phyloP scores from a whole-genome alignment of 2,329 filamentous ascomycete genomes.

The Aspergillus sp. region DNA sequence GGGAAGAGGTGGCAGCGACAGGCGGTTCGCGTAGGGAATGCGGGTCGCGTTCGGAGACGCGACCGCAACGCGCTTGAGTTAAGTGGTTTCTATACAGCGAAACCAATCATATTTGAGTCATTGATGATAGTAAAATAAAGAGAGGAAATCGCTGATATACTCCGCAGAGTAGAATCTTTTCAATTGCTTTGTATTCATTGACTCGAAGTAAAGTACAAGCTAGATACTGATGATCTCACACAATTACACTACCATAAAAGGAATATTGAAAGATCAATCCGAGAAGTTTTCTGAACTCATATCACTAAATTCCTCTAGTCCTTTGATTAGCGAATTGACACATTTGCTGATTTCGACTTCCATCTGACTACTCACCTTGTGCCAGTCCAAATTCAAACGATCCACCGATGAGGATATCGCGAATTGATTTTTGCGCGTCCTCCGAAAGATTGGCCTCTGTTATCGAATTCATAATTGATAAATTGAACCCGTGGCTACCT shows the following conservation, averaged over 20 bases:
- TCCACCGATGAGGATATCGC: conserved; percentile 20
- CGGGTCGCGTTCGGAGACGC: conserved; percentile 15
- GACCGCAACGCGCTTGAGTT: conserved; percentile 17
- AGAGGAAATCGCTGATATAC: not conserved
- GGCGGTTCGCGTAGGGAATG: conserved; percentile 11
- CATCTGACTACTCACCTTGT: conserved; percentile 10
- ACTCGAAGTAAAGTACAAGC: not conserved
- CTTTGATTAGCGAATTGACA: conserved; percentile 5
- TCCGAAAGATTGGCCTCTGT: conserved; percentile 17
- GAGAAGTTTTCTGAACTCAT: conserved; percentile 12
- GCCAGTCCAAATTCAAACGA: conserved; percentile 19
- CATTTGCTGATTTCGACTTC: not conserved
- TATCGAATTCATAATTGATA: conserved; percentile 23
- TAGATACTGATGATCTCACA: not conserved
- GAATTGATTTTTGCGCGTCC: conserved; percentile 22
- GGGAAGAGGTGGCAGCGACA: conserved; percentile 8
- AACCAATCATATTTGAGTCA: not conserved
- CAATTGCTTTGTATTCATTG: not conserved
- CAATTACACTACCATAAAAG: not conserved
- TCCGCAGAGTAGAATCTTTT: not conserved
- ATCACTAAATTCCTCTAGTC: conserved; percentile 18
- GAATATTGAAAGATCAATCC: conserved; percentile 2
- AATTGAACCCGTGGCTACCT: conserved; percentile 22
- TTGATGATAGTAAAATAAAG: not conserved
- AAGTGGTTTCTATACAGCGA: conserved; percentile 12